Conservation (phyloP, 2,329 filamentous ascomycete genomes). For the Dactylellina leptospora region DNA sequence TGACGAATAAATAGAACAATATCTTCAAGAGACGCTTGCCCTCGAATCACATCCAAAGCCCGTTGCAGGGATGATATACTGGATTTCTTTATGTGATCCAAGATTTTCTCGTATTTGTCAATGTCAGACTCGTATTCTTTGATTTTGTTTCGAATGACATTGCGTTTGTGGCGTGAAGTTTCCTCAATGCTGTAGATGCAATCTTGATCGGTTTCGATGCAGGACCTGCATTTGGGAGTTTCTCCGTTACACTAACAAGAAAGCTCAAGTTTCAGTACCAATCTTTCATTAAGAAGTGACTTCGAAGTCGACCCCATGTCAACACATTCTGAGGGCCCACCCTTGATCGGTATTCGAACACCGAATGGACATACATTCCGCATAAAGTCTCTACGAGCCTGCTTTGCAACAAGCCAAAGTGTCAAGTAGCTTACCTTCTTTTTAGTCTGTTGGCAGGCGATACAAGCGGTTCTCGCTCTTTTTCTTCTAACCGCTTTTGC, state of each 20-base stretch:
- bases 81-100: conserved; percentile 36
- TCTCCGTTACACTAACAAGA: conserved; percentile 45
- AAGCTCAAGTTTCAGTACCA: no score
- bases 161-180: conserved; percentile 25
- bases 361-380: no score
- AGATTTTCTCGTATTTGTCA: conserved; percentile 36
- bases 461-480: conserved; percentile 35
- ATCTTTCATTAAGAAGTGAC: no score
- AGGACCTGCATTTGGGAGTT: conserved; percentile 24
- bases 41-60: conserved; percentile 33
- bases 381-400: no score
- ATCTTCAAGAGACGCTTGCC: conserved; percentile 35
- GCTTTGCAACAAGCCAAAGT: background rate
- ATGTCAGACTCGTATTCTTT: conserved; percentile 46
- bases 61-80: conserved; percentile 27
- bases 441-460: conserved; percentile 40
- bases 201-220: conserved; percentile 26
- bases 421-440: conserved; percentile 24
- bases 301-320: no score
- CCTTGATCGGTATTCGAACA: no score
- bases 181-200: conserved; percentile 36
- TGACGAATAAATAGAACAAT: conserved; percentile 45
- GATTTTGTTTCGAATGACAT: conserved; percentile 22
- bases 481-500: conserved; percentile 26
- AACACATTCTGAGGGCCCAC: no score